Conservation (phyloP, 2,329 filamentous ascomycete species). For the Pseudogymnoascus sp. region DNA sequence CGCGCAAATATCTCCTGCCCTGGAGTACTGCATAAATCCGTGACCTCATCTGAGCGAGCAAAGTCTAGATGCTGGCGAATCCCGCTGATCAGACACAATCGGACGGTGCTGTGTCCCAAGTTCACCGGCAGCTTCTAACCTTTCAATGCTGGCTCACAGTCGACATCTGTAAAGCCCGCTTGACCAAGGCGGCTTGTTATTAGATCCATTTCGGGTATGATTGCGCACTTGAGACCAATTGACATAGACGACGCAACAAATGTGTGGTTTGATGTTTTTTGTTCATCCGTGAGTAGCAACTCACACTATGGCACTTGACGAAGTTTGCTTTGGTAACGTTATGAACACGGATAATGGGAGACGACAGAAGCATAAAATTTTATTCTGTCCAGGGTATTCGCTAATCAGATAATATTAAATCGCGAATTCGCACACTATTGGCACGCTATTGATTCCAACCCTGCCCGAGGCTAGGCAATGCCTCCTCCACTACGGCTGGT, state of each 20-base stretch:
- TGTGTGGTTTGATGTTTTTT: too few species aligned
- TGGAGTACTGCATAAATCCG: background rate
- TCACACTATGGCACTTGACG: background rate
- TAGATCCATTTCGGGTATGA: background rate
- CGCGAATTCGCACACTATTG: background rate
- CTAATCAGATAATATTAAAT: background rate
- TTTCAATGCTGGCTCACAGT: constrained; percentile 37
- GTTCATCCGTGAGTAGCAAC: background rate
- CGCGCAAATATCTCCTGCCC: constrained; percentile 11
- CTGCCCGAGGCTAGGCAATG: background rate
- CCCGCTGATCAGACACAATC: constrained; percentile 10
- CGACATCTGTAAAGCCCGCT: constrained; percentile 31
- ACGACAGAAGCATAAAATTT: background rate
- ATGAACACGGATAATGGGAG: background rate
- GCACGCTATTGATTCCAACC: background rate
- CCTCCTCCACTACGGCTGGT: background rate
- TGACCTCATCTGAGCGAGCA: constrained; percentile 1
- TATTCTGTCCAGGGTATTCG: background rate
- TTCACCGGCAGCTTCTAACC: constrained; percentile 48
- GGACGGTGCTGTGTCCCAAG: constrained; percentile 19
- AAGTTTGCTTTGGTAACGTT: background rate
- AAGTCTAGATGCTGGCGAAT: constrained; percentile 13
- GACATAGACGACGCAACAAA: too few species aligned
- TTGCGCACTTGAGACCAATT: background rate
- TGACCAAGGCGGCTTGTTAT: background rate